A percentile compares a stretch with the other conserved stretches of the same genome.
phyloP scores from a whole-genome alignment of 2,329 filamentous ascomycete species.

The Bipolaris oryzae region DNA sequence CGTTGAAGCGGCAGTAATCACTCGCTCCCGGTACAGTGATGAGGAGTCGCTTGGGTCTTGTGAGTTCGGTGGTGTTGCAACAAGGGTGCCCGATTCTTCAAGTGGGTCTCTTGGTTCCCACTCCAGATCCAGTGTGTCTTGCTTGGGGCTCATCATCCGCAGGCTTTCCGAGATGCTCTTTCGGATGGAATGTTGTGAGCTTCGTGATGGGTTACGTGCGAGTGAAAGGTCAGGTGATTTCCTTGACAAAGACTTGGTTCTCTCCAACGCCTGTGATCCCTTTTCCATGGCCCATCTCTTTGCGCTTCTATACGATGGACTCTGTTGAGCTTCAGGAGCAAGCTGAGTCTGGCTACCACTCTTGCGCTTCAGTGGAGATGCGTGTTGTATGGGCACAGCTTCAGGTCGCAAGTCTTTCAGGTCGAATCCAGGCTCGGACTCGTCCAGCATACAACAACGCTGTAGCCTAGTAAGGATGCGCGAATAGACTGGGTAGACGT shows the following conservation, averaged over 20 bases:
- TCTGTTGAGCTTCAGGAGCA: constrained; percentile 33
- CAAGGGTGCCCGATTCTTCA: constrained; percentile 37
- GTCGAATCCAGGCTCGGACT: constrained; percentile 43
- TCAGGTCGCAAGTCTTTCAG: constrained; percentile 34
- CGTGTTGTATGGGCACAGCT: constrained; percentile 25
- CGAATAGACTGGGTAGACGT: constrained; percentile 43
- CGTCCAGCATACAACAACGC: constrained; percentile 49
- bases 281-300: constrained; percentile 47
- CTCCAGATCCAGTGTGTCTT: constrained; percentile 37
- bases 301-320: constrained; percentile 43
- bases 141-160: constrained; percentile 38
- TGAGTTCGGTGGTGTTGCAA: constrained; percentile 36
- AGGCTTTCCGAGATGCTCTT: constrained; percentile 43
- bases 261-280: constrained; percentile 42
- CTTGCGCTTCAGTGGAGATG: constrained; percentile 43
- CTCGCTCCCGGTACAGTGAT: constrained; percentile 33
- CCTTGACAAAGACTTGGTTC: constrained; percentile 41
- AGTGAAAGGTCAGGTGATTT: constrained; percentile 37
- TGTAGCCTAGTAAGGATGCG: constrained; percentile 55
- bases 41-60: constrained; percentile 36
- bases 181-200: constrained; percentile 43
- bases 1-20: constrained; percentile 38
- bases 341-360: constrained; percentile 33
- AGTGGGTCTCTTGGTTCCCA: constrained; percentile 37
- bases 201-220: constrained; percentile 38